phyloP scores from a whole-genome alignment of 805 yeast species.

The Pichia kluyveri region DNA sequence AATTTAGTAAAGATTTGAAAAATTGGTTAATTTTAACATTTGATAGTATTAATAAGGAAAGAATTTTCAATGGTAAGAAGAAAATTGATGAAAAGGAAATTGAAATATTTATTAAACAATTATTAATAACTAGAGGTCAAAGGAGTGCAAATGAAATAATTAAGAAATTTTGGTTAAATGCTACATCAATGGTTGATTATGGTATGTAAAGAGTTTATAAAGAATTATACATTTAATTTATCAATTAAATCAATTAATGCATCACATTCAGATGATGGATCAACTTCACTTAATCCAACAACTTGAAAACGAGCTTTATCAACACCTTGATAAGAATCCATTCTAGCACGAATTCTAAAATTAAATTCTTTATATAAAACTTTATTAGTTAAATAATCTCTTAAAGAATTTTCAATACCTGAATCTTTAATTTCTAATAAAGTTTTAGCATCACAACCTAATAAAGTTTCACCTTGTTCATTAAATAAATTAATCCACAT shows the following conservation, averaged over 20 bases:
- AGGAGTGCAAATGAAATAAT: conserved; percentile 48
- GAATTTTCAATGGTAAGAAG: conserved; percentile 17
- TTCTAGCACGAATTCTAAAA: conserved; percentile 74
- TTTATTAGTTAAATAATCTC: conserved; percentile 19
- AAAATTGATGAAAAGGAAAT: conserved; percentile 19
- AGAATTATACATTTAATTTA: conserved; percentile 21
- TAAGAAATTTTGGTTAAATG: conserved; percentile 55
- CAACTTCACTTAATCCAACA: conserved; percentile 41
- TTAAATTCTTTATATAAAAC: conserved; percentile 58
- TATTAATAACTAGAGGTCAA: conserved; percentile 57
- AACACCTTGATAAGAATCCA: conserved; percentile 75
- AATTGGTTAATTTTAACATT: conserved; percentile 35
- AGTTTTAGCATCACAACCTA: conserved; percentile 56
- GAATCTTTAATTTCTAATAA: conserved; percentile 43
- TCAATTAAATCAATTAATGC: conserved; percentile 41
- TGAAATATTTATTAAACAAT: conserved; percentile 42
- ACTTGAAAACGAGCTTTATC: conserved; percentile 70
- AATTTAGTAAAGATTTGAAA: conserved; percentile 32
- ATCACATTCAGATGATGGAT: conserved; percentile 53
- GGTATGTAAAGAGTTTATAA: conserved; percentile 1
- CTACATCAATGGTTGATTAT: conserved; percentile 46
- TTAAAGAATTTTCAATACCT: conserved; percentile 32
- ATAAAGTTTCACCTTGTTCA: conserved; percentile 62
- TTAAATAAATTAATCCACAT: conserved; percentile 84
- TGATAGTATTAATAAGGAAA: conserved; percentile 19